These are phyloP conservation scores for Dryadomyces quercivorus DNA, from an alignment of 2,329 filamentous ascomycete genomes.

Conservation along the genomic window DNA sequence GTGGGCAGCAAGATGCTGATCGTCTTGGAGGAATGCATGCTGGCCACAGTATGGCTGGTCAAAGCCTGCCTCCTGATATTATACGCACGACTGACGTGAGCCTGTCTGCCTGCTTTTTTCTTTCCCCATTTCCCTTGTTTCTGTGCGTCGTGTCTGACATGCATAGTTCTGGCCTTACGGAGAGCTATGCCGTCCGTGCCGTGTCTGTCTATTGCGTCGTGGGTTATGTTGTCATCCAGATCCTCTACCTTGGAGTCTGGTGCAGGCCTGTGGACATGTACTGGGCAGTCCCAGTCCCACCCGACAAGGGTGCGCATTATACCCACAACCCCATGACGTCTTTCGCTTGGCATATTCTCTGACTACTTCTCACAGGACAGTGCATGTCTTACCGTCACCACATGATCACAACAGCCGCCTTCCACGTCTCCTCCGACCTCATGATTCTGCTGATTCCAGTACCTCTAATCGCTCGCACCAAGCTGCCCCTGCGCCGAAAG, in stretches of 20 bases:
- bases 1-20: conserved; percentile 43
- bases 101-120: conserved; percentile 5
- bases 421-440: conserved; percentile 34
- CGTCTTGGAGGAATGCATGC: conserved; percentile 39
- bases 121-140: background rate
- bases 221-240: conserved; percentile 10
- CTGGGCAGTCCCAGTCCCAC: conserved; percentile 32
- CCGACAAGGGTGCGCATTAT: conserved; percentile 15
- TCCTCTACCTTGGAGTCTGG: conserved; percentile 26
- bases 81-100: conserved; percentile 38
- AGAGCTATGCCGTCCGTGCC: conserved; percentile 21
- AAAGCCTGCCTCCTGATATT: conserved; percentile 40
- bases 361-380: conserved; percentile 18
- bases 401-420: conserved; percentile 32
- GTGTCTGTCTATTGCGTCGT: conserved; percentile 18
- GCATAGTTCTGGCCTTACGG: conserved; percentile 11
- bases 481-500: conserved; percentile 27
- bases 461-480: conserved; percentile 28
- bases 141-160: background rate
- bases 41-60: conserved; percentile 37
- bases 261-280: conserved; percentile 39
- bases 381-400: conserved; percentile 34
- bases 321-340: no score
- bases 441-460: conserved; percentile 32
- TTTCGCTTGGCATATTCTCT: background rate